Base-by-base conservation (phyloP, 2,329 filamentous ascomycete genomes). In the Chrysoporthe puriensis region DNA sequence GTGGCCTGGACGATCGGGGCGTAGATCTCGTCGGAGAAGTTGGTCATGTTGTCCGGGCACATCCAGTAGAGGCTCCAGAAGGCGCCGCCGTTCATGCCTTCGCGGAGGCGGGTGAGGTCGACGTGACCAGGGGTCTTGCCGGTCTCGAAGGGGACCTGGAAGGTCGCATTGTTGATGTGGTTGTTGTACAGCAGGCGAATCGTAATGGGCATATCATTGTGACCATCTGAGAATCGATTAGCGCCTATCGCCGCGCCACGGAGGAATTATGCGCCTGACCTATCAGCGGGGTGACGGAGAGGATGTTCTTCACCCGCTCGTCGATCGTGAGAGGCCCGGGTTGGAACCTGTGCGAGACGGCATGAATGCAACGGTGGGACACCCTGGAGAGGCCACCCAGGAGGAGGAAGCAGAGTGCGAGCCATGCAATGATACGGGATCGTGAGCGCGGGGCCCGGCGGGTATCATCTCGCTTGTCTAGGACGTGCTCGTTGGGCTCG, bases 31-130 rank as follows among this genome's bases (percentile, higher is more conserved):
- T 66, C 64, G 0, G 90, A 91, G 74, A 92, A 94, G 77, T 96
- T 88, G 4, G 85, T 85, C 59, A 87, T 88, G 73, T 95, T 88
- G 13, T 79, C 77, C 0, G 94, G 94, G 75, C 94, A 97, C 0
- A 87, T 87, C 52, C 91, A 88, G 74, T 85, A 98, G 11, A 96
- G 93, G 76, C 91, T 94, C 95, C 94, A 97, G 77, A 97, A 97
- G n/a, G 92, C 90, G 66, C 94, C 95, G 50, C 94, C 94, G 70
- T 90, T 88, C 72, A 85, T 83, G 1, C 94, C 94, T 62, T 87
- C 78, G 46, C 86, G 84, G 60, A 97, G 84, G 5, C 94, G 88
- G 1, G 91, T 89, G 9, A 97, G 81, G 77, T 98, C 95, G 63
- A 96, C 90, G 72, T 98, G 92, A 3, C 84, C 84, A 0, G 77